Conservation (phyloP, 2,329 filamentous ascomycete species). For the Cryphonectria japonica region DNA sequence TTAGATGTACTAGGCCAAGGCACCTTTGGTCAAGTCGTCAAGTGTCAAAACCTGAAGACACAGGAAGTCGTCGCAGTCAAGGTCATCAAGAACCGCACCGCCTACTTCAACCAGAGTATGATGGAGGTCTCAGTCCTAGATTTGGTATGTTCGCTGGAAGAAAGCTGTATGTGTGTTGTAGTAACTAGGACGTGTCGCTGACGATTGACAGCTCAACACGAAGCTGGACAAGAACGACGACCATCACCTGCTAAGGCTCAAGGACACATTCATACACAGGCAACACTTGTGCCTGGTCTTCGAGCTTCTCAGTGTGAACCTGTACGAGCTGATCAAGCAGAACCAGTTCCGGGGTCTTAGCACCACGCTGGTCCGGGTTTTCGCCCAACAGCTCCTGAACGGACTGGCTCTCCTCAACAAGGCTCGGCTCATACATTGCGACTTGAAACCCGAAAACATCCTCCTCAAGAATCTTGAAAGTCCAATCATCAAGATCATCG, state of each 20-base stretch:
- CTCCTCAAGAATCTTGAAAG: conserved; percentile 97
- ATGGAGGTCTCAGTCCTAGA: conserved; percentile 99
- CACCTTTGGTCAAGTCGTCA: conserved; percentile 97
- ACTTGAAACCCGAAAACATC: conserved; percentile 98
- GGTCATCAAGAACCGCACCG: conserved; percentile 98
- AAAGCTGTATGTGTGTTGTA: not conserved
- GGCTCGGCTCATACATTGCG: conserved; percentile 94
- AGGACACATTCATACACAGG: conserved; percentile 97
- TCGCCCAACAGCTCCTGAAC: conserved; percentile 94
- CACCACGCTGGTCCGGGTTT: conserved; percentile 94
- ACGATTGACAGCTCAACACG: conserved; percentile 76
- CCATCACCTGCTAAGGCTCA: conserved; percentile 89
- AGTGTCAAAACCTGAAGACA: conserved; percentile 97
- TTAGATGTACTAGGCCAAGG: conserved; percentile 96
- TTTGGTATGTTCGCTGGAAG: conserved; percentile 61
- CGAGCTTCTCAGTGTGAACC: conserved; percentile 92
- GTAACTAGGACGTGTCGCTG: conserved; percentile 8
- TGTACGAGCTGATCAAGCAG: conserved; percentile 99
- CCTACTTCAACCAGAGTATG: conserved; percentile 99
- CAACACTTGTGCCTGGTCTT: conserved; percentile 97
- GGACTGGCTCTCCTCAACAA: conserved; percentile 92
- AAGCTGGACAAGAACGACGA: conserved; percentile 99
- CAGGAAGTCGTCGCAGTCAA: conserved; percentile 99
- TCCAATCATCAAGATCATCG: conserved; percentile 99
- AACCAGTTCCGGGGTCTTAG: conserved; percentile 98